These are phyloP conservation scores for Choiromyces venosus DNA, from an alignment of 495 filamentous ascomycete species.

Conservation along the genomic window DNA sequence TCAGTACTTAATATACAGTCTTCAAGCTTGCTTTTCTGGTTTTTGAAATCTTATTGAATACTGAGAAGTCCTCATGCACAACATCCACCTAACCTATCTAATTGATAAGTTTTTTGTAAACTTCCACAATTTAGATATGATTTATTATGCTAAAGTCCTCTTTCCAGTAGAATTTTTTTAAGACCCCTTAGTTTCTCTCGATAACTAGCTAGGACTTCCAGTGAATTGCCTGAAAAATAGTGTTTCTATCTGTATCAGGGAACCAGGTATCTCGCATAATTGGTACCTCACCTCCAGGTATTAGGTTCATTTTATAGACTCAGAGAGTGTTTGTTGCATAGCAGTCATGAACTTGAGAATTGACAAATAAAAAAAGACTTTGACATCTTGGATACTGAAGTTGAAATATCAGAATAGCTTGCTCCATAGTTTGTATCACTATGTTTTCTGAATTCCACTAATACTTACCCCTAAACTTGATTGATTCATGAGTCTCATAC, in stretches of 20 bases:
- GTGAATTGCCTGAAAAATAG: slow-evolving; percentile 2
- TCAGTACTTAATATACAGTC: background rate
- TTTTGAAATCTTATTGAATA: slow-evolving; percentile 10
- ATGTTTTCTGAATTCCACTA: slow-evolving; percentile 7
- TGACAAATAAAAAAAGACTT: slow-evolving; percentile 13
- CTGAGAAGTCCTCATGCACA: slow-evolving; percentile 11
- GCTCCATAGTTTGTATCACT: background rate
- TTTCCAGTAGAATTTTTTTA: slow-evolving; percentile 10
- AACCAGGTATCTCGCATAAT: slow-evolving; percentile 11
- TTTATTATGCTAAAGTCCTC: slow-evolving; percentile 11
- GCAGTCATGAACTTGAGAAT: slow-evolving; percentile 2
- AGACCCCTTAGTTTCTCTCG: slow-evolving; percentile 9
- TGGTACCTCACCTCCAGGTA: slow-evolving; percentile 7
- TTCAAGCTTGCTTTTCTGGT: slow-evolving; percentile 10
- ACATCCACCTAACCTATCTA: background rate
- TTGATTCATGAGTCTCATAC: too few relatives aligned
- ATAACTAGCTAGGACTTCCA: background rate
- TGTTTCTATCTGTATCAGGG: background rate
- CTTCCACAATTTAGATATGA: background rate
- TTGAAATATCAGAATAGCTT: slow-evolving; percentile 11
- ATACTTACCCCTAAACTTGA: too few relatives aligned
- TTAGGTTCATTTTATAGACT: slow-evolving; percentile 7
- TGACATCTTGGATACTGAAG: slow-evolving; percentile 6
- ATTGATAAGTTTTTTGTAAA: background rate
- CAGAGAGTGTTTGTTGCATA: background rate